Evolutionary conservation across 2,329 filamentous ascomycete species (phyloP).

Genomic region (Phyllosticta citrichinensis): DNA sequence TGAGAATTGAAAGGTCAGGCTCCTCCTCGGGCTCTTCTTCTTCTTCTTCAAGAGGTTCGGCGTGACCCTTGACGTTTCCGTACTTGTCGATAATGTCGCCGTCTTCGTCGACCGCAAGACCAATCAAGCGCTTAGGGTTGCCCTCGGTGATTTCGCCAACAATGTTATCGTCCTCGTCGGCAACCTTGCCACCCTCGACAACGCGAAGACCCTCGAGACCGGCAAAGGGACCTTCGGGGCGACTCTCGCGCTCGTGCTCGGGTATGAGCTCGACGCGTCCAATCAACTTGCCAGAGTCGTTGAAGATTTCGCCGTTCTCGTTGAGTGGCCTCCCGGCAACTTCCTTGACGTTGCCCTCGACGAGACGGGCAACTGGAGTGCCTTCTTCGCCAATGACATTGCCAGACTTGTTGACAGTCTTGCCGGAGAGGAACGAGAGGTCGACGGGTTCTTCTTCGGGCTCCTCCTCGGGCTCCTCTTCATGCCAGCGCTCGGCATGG

Average conservation of each 20-base stretch:
- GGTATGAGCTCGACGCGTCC: constrained; percentile 59
- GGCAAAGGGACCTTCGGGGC: constrained; percentile 41
- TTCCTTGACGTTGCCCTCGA: constrained; percentile 55
- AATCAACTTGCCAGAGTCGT: constrained; percentile 61
- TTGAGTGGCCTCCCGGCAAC: constrained; percentile 61
- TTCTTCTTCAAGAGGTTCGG: constrained; percentile 44
- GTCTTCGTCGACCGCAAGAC: constrained; percentile 51
- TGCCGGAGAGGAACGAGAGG: constrained; percentile 37
- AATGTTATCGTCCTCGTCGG: constrained; percentile 41
- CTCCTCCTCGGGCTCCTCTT: constrained; percentile 49
- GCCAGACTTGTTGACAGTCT: constrained; percentile 40
- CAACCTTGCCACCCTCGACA: constrained; percentile 37
- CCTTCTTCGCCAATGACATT: constrained; percentile 41
- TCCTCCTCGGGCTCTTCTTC: constrained; percentile 35
- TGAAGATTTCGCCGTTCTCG: constrained; percentile 61
- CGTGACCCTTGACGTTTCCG: constrained; percentile 52
- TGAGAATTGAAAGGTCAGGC: constrained; percentile 36
- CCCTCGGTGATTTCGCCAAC: constrained; percentile 47
- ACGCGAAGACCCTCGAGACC: constrained; percentile 40
- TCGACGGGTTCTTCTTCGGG: constrained; percentile 33
- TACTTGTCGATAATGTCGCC: constrained; percentile 53
- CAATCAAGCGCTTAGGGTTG: constrained; percentile 49
- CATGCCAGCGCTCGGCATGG: constrained; percentile 47
- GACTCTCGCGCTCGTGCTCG: constrained; percentile 49
- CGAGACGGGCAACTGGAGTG: constrained; percentile 49